A percentile compares a stretch with the other conserved stretches of the same genome.
Conservation (phyloP, 2,329 filamentous ascomycete genomes). For the Metarhizium robertsii region DNA sequence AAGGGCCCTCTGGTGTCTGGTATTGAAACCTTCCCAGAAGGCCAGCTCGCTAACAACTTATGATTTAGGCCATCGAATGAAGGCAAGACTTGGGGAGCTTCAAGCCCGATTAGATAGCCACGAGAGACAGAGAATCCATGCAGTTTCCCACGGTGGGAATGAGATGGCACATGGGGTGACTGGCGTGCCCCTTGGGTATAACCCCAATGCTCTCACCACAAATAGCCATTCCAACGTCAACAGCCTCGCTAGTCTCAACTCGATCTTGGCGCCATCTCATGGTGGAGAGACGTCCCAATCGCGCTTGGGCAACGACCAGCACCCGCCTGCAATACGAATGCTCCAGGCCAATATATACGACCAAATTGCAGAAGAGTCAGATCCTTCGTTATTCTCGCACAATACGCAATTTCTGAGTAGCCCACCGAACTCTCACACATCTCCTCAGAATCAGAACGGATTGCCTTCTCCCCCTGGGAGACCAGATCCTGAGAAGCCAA, state of each 20-base stretch:
- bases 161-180: not conserved
- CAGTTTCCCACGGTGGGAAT: not conserved
- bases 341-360: slow-evolving; percentile 10
- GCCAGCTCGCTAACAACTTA: not conserved
- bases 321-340: slow-evolving; percentile 1
- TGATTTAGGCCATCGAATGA: slow-evolving; percentile 20
- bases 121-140: slow-evolving; percentile 11
- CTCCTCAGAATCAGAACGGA: slow-evolving; percentile 7
- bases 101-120: slow-evolving; percentile 20
- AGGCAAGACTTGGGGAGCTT: slow-evolving; percentile 19
- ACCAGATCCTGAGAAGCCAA: slow-evolving; percentile 3
- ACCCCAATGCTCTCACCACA: not conserved
- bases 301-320: slow-evolving; percentile 6
- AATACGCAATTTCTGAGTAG: slow-evolving; percentile 9
- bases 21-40: not conserved
- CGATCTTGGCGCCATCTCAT: not conserved
- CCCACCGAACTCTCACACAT: slow-evolving; percentile 11
- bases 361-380: slow-evolving; percentile 4
- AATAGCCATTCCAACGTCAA: not conserved
- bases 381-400: slow-evolving; percentile 8
- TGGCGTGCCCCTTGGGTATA: not conserved
- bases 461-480: slow-evolving; percentile 12
- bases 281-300: slow-evolving; percentile 6
- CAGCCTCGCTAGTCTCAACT: not conserved
- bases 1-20: not conserved